Percentiles rank a stretch among this genome's conserved stretches.
Evolutionary conservation across 139 green algal genomes (phyloP).

Genomic region (Tetradesmus obliquus): DNA sequence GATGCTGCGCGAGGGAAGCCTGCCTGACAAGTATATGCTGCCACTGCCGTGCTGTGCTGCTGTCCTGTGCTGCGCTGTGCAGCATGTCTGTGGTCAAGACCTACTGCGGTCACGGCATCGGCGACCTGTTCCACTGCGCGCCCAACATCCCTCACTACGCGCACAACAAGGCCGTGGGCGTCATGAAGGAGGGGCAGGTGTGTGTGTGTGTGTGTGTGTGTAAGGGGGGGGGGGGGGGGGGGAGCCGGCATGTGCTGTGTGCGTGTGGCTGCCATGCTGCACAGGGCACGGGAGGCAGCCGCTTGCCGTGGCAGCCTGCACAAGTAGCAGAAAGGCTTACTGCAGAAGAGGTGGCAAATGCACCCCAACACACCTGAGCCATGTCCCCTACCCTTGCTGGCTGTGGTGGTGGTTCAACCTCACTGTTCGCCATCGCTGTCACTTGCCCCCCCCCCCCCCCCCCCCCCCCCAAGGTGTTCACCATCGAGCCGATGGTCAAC

Average conservation of each 20-base stretch:
- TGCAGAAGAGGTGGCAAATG: too few species aligned
- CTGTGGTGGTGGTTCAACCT: too few species aligned
- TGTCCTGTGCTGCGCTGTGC: not conserved
- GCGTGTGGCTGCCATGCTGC: not conserved
- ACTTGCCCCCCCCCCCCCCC: too few species aligned
- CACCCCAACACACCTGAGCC: too few species aligned
- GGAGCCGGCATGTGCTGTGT: not conserved
- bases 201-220: too few species aligned
- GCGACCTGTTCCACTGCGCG: slow-evolving; percentile 97
- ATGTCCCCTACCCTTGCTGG: not conserved
- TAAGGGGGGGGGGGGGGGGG: not conserved
- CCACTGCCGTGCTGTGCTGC: too few species aligned
- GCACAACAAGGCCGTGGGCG: slow-evolving; percentile 91
- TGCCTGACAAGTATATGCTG: too few species aligned
- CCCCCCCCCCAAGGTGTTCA: slow-evolving; percentile 79
- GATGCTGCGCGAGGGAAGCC: too few species aligned
- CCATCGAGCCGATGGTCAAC: slow-evolving; percentile 99
- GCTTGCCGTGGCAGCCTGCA: too few species aligned
- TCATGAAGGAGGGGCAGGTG: slow-evolving; percentile 86
- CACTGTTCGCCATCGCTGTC: not conserved
- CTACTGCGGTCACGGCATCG: slow-evolving; percentile 98
- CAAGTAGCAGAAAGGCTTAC: too few species aligned
- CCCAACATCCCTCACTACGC: slow-evolving; percentile 98
- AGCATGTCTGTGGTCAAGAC: slow-evolving; percentile 88
- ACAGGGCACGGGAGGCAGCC: not conserved